Conservation (phyloP, 2,329 filamentous ascomycete genomes). For the Aspergillus uvarum region DNA sequence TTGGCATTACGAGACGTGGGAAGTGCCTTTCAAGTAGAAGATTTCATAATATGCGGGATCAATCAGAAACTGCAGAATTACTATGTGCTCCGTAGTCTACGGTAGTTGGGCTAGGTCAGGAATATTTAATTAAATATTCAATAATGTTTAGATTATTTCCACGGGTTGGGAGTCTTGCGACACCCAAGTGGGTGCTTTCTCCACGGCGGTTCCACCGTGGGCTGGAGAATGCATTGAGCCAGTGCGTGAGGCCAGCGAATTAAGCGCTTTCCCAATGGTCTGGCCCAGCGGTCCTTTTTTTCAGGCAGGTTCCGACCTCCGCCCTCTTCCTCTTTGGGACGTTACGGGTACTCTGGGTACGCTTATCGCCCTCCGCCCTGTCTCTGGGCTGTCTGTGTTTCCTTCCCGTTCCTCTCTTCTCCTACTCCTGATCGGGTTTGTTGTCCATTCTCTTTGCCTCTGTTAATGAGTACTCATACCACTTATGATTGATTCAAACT, state of each 20-base stretch:
- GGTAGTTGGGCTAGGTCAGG: background rate
- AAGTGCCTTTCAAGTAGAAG: background rate
- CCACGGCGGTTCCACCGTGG: background rate
- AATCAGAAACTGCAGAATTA: too few species aligned
- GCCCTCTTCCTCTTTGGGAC: background rate
- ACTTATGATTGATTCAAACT: too few species aligned
- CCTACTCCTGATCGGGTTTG: too few species aligned
- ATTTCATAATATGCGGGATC: background rate
- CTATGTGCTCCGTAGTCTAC: too few species aligned
- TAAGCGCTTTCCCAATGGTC: background rate
- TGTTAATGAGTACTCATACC: too few species aligned
- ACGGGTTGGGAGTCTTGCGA: background rate
- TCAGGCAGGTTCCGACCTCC: background rate
- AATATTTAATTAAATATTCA: background rate
- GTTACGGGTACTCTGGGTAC: background rate
- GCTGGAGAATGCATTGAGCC: background rate
- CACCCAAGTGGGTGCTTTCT: background rate
- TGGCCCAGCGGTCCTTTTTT: background rate
- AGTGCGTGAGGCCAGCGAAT: background rate
- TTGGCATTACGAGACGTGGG: background rate
- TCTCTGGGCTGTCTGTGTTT: too few species aligned
- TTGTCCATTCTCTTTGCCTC: too few species aligned
- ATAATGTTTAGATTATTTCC: background rate
- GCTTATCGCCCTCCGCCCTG: background rate
- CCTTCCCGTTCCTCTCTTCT: too few species aligned